Conservation (phyloP, 257 asterid species). For the Pogostemon cablin region DNA sequence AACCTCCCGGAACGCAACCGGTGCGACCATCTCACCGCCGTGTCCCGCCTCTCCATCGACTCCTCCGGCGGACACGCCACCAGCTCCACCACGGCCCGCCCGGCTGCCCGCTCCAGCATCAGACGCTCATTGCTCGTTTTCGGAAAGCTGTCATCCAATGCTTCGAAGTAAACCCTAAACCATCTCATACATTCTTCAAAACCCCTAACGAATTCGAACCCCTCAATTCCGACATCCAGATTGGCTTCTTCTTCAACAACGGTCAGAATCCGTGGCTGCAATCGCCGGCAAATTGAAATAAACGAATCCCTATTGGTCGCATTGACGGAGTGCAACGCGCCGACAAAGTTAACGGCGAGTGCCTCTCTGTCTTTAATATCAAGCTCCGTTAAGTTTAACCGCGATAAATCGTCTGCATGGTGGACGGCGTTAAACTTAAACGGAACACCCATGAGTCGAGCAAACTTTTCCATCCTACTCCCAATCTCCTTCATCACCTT, state of each 20-base stretch:
- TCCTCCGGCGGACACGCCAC: constrained; percentile 68
- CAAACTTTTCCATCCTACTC: constrained; percentile 82
- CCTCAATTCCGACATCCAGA: constrained; percentile 71
- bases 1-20: constrained; percentile 73
- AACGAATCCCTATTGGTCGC: constrained; percentile 53
- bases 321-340: constrained; percentile 63
- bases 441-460: constrained; percentile 96
- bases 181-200: constrained; percentile 79
- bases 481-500: constrained; percentile 85
- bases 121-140: constrained; percentile 78
- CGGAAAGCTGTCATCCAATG: constrained; percentile 71
- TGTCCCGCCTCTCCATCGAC: constrained; percentile 84
- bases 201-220: constrained; percentile 66
- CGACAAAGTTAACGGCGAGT: constrained; percentile 73
- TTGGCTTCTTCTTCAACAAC: constrained; percentile 94
- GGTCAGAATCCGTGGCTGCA: constrained; percentile 67
- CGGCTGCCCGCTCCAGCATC: constrained; percentile 90
- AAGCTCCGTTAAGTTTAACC: constrained; percentile 53
- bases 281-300: constrained; percentile 51
- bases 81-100: constrained; percentile 82
- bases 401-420: constrained; percentile 76
- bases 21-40: constrained; percentile 72
- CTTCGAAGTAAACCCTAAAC: constrained; percentile 93
- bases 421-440: constrained; percentile 66
- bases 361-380: constrained; percentile 73